Evolutionary conservation across 2,329 filamentous ascomycete species (phyloP).

Genomic region (Fusarium temperatum): DNA sequence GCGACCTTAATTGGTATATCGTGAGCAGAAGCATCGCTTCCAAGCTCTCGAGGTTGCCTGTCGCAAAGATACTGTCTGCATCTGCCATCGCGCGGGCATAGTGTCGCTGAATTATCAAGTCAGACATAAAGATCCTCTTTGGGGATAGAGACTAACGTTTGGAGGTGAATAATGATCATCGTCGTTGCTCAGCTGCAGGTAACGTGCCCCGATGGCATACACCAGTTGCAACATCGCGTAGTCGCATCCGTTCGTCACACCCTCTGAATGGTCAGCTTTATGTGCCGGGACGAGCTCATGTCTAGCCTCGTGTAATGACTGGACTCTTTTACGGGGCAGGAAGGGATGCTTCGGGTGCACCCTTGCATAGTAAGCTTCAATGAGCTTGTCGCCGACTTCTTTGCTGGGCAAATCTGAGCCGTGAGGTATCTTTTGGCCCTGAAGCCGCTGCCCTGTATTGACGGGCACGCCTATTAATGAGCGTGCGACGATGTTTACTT

Average conservation of each 20-base stretch:
- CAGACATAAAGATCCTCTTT: accelerated
- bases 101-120: neutral
- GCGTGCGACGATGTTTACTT: neutral
- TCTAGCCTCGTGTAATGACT: neutral
- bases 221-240: neutral
- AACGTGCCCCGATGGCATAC: neutral
- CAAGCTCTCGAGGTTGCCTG: neutral
- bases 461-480: neutral
- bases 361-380: neutral
- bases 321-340: neutral
- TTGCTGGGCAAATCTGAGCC: neutral
- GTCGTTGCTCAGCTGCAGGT: neutral
- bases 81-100: neutral
- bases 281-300: neutral
- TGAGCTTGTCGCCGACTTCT: neutral
- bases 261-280: neutral
- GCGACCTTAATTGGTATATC: neutral
- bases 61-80: neutral
- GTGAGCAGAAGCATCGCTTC: neutral
- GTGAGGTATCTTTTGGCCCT: neutral
- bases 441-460: neutral
- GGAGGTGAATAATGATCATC: neutral
- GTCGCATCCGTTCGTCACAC: neutral
- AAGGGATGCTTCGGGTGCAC: slow-evolving; percentile 1
- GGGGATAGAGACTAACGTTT: neutral